These are phyloP conservation scores for Torrubiella hemipterigena DNA, from an alignment of 2,329 filamentous ascomycete species.

Conservation along the genomic window DNA sequence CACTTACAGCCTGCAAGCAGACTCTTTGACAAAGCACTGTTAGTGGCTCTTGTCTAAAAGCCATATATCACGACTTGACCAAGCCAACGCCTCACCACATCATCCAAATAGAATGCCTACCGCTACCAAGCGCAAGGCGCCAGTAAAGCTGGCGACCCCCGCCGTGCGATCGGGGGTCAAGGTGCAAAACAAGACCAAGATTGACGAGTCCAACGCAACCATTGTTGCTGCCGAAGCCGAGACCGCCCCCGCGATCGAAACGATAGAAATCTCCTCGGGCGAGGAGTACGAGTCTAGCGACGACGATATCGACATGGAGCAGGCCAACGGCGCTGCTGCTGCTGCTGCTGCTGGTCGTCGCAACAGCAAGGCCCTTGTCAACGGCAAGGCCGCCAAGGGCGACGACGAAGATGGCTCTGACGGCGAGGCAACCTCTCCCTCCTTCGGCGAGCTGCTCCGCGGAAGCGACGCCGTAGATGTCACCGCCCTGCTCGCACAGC, in stretches of 20 bases:
- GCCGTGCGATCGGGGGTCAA: conserved; percentile 41
- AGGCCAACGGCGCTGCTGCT: conserved; percentile 9
- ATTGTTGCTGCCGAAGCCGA: conserved; percentile 32
- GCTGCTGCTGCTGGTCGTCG: conserved; percentile 6
- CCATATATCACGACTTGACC: too few species aligned
- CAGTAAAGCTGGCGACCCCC: conserved; percentile 44
- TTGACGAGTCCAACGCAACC: conserved; percentile 47
- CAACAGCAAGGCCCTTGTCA: conserved; percentile 10
- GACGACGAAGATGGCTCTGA: conserved; percentile 27
- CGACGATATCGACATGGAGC: conserved; percentile 15
- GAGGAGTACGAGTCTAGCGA: conserved; percentile 33
- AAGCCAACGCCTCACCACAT: too few species aligned
- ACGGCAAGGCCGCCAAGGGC: conserved; percentile 17
- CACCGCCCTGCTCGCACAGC: conserved; percentile 41
- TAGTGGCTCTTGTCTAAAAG: too few species aligned
- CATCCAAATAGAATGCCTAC: conserved; percentile 22
- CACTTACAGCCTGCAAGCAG: too few species aligned
- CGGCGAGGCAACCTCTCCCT: conserved; percentile 43
- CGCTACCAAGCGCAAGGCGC: conserved; percentile 50
- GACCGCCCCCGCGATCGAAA: conserved; percentile 24
- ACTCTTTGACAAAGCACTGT: too few species aligned
- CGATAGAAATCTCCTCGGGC: conserved; percentile 48
- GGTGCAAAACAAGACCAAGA: conserved; percentile 31
- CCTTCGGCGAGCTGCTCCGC: conserved; percentile 78
- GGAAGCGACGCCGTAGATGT: conserved; percentile 69